phyloP scores from a whole-genome alignment of 202 grass and related monocot species.

The Zizania palustris region DNA sequence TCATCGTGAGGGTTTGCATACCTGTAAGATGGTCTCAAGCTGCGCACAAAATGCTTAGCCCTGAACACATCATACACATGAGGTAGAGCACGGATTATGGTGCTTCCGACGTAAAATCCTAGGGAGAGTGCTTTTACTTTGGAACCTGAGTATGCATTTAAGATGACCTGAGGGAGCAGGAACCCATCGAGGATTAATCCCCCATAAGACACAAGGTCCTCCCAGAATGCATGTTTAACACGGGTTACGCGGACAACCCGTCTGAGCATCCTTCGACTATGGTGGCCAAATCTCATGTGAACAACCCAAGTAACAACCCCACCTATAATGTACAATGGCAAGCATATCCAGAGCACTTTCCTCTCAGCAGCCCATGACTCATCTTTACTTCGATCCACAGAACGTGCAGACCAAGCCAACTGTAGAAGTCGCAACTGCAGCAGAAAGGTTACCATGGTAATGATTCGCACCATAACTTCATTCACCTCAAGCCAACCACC shows the following conservation, averaged over 20 bases:
- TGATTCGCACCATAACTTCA: constrained; percentile 76
- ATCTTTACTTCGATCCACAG: constrained; percentile 48
- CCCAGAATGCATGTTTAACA: constrained; percentile 55
- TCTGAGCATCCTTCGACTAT: constrained; percentile 31
- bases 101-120: constrained; percentile 75
- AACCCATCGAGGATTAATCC: constrained; percentile 81
- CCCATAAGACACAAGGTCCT: constrained; percentile 64
- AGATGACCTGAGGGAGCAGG: constrained; percentile 78
- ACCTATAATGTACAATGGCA: constrained; percentile 68
- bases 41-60: constrained; percentile 45
- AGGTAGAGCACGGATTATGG: constrained; percentile 58
- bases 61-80: constrained; percentile 86
- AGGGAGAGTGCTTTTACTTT: constrained; percentile 65
- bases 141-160: constrained; percentile 65
- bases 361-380: constrained; percentile 63
- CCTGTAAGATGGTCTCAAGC: constrained; percentile 60
- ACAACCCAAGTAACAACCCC: constrained; percentile 51
- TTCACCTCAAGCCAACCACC: constrained; percentile 86
- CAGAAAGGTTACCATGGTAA: constrained; percentile 78
- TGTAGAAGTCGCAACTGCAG: constrained; percentile 80
- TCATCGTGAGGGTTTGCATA: constrained; percentile 69
- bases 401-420: constrained; percentile 68
- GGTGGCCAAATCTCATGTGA: constrained; percentile 43
- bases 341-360: constrained; percentile 68
- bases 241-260: constrained; percentile 10